Evolutionary conservation across 1,284 basidiomycete genomes (phyloP), one percentile per base, ranked within the genome.

Genomic region (Violaceomyces palustris): DNA sequence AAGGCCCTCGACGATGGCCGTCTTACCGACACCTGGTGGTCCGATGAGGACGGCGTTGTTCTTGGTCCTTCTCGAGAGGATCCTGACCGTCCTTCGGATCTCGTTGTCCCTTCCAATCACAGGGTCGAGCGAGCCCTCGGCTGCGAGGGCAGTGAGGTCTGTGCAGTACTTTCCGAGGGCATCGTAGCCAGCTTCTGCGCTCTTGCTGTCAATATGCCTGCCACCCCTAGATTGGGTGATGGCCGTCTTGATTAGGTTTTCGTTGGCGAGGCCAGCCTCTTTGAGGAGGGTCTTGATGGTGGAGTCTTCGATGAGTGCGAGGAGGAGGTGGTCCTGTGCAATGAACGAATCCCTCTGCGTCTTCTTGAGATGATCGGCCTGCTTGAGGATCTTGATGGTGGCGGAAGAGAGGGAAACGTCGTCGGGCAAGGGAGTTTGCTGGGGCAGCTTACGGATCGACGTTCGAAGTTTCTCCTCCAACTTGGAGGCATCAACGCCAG

Each of bases 1-100:
- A 12, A 98, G 83, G 31, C 91, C 92, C 78, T 98, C 94, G 12
- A 85, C 90, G 46, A 98, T 88, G 30, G 90, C 85, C 0, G 75
- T 75, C 65, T 76, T 76, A 18, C 75, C 75, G 0, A 72, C 69
- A 57, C 67, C 68, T 8, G 66, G 63, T 17, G 47, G 48, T 52
- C 90, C 90, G 51, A 93, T 88, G 30, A 93, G 82, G 36, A 92
- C 87, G 17, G 89, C 87, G 67, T 92, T 92, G 74, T 91, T 92
- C 76, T 91, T 90, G 9, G 87, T 89, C 67, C 88, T 59, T 6
- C 71, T 49, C 9, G 67, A 68, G 18, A 74, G 62, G 1, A 74
- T 67, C 17, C 72, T 66, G n/a, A 71, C 66, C 3, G 71, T 67
- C 17, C 70, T 42, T n/a, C 70, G 62, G 36, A 73, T 71, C 43